Evolutionary conservation across 805 yeast species (phyloP), one percentile per base, ranked within the genome.

Genomic region (Candida ortonii): DNA sequence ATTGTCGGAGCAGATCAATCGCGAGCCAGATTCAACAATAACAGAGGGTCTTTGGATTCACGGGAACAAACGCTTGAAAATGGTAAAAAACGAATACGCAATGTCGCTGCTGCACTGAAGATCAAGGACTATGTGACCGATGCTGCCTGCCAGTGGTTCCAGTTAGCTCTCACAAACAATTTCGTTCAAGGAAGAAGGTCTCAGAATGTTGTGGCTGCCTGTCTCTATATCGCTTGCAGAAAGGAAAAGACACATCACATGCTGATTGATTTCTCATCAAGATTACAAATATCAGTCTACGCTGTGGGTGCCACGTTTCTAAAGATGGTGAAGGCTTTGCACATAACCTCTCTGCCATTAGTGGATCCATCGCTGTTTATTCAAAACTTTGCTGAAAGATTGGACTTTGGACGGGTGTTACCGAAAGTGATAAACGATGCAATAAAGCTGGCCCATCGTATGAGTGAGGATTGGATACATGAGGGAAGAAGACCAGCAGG

Each of bases 401-500:
- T 93, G 30, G 84, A 84, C 43, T 82, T 93, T 52, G 90, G 88
- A n/a, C 75, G 72, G 18, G 76, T 76, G 42, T 76, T 73, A 40
- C 68, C 79, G 23, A 80, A 80, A 48, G 96, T 93, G 10, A 80
- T 85, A 28, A 75, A 73, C 41, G 99, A 93, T 59, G 97, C 98
- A 0, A 80, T 80, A 6, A 76, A 80, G 49, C 63, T 93, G 15
- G 95, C 96, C 0, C 85, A 78, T 53, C 70, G 96, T 47, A 93
- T 93, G 99, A 71, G 89, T 10, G 76, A 78, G 26, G 97, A 93
- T 53, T 93, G 97, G 97, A 84, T 93, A 47, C 85, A 81, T 56
- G 95, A 87, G 61, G 99, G 99, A 16, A 74, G 99, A 55, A 71
- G 97, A 43, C 98, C 99, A 0, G 97, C 98, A 0, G 98, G 99